phyloP scores from a whole-genome alignment of 805 yeast genomes.

The Blastobotrys robertii region DNA sequence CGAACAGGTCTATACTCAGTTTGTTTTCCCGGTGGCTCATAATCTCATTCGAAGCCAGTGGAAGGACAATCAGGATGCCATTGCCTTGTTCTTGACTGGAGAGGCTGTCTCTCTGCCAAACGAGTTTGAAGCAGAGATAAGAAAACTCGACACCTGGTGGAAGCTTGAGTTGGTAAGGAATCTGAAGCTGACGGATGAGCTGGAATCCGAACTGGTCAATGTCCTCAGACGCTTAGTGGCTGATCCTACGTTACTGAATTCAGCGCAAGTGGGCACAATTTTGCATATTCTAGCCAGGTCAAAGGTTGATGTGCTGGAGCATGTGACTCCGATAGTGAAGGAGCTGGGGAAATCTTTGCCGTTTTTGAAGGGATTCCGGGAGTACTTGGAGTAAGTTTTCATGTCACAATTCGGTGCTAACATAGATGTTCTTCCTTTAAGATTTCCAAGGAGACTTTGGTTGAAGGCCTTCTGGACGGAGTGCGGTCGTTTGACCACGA shows the following conservation, averaged over 20 bases:
- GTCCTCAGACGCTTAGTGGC: too few relatives aligned
- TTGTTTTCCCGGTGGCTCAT: slow-evolving; percentile 8
- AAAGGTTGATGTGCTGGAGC: too few relatives aligned
- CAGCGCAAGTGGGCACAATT: not conserved
- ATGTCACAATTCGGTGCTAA: too few relatives aligned
- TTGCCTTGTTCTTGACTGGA: not conserved
- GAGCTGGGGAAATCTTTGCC: too few relatives aligned
- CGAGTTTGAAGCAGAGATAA: too few relatives aligned
- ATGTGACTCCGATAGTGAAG: too few relatives aligned
- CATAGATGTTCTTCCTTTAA: not conserved
- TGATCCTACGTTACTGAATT: not conserved
- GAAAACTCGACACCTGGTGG: too few relatives aligned
- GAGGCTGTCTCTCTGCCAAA: too few relatives aligned
- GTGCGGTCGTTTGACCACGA: slow-evolving; percentile 36
- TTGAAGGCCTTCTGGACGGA: not conserved
- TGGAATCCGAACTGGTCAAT: too few relatives aligned
- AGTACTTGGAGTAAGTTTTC: too few relatives aligned
- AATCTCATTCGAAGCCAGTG: slow-evolving; percentile 2
- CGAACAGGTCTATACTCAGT: slow-evolving; percentile 10
- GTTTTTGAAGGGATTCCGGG: too few relatives aligned
- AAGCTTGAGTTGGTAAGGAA: not conserved
- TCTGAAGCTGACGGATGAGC: too few relatives aligned
- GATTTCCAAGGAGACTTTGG: not conserved
- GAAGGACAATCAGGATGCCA: not conserved
- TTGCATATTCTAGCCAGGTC: not conserved